Evolutionary conservation across 139 green algal genomes (phyloP), one percentile per base, ranked within the genome.

Genomic region (Chlorella sp.): DNA sequence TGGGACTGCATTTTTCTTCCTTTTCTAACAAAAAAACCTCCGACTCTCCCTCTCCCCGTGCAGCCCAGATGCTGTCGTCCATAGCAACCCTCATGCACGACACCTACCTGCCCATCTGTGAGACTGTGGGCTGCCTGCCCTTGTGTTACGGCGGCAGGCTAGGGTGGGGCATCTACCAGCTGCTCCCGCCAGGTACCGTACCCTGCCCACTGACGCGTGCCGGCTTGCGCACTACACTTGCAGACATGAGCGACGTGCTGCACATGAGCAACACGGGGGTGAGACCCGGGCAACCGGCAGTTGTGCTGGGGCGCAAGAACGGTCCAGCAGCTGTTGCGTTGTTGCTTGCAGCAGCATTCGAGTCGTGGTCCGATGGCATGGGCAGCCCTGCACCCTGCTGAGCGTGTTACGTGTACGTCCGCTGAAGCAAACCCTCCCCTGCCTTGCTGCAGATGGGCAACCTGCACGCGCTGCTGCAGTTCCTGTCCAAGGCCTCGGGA

Each of bases 71-170:
- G 79, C 91, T 98, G 73, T 97, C 92, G 87, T 95, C 91, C 38
- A 86, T 96, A 1, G 93, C 95, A 56, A 98, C 95, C 5, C 87
- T 97, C 65, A 95, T 98, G 43, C 94, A 98, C 81, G 95, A 97
- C 89, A 95, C 93, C 30, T 97, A 96, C 89, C 87, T 98, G 24
- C 95, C 95, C 24, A 84, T 98, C 56, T 98, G 51, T 60, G 51
- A 60, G 51, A 26, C 4, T 11, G 13, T 26, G 22, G 51, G 51
- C 51, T 60, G 14, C 51, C 16, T 20, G 51, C 13, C 51, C 22
- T 60, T 60, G 51, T 2, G n/a, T n/a, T n/a, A n/a, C n/a, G n/a
- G n/a, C n/a, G n/a, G n/a, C n/a, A n/a, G n/a, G n/a, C n/a, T n/a
- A n/a, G n/a, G n/a, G n/a, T n/a, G n/a, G n/a, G n/a, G n/a, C n/a